Evolutionary conservation across 2,329 filamentous ascomycete genomes (phyloP), one percentile per base, ranked within the genome.

Genomic region (Xylariaceae sp.): DNA sequence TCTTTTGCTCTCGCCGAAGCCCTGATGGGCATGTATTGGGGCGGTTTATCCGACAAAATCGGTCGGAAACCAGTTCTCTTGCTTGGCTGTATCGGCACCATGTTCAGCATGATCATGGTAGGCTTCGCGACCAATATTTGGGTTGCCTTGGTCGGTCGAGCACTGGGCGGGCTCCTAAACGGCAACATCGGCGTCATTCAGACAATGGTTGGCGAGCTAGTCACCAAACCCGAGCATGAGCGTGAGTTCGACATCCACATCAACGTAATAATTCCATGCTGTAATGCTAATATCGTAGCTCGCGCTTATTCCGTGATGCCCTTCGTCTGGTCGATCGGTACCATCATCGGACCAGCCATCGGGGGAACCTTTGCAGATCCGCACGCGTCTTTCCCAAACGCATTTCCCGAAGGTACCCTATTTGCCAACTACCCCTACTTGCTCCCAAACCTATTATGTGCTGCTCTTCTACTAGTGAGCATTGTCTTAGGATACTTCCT

Each of bases 161-260:
- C 87, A 44, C 71, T 95, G 14, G 93, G 91, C 42, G 92, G 93
- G 20, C 79, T 93, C 12, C 79, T 97, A 52, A 96, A 96, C 72
- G 93, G 93, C 56, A 96, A 96, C 69, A 91, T 96, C 64, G 92
- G 90, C 23, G 90, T 95, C 37, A 91, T 95, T 63, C 89, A 96
- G 73, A 96, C 91, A 18, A 96, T 96, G 90, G 93, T 96, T 14
- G 91, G 89, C 23, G 93, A 97, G 73, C 74, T 96, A 53, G 89
- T 96, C 49, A 89, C 83, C 32, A 90, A 88, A 55, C 91, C 90
- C 14, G 89, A 93, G 67, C 90, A 96, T 74, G 91, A 96, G 75
- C 91, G 88, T 91, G 75, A 79, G 87, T 83, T 40, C 2, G 32
- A 40, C 26, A 40, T 32, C n/a, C 16, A 21, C 18, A 23, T 6